Base-by-base conservation (phyloP, 441 rosid species). In the Populus trichocarpa region DNA sequence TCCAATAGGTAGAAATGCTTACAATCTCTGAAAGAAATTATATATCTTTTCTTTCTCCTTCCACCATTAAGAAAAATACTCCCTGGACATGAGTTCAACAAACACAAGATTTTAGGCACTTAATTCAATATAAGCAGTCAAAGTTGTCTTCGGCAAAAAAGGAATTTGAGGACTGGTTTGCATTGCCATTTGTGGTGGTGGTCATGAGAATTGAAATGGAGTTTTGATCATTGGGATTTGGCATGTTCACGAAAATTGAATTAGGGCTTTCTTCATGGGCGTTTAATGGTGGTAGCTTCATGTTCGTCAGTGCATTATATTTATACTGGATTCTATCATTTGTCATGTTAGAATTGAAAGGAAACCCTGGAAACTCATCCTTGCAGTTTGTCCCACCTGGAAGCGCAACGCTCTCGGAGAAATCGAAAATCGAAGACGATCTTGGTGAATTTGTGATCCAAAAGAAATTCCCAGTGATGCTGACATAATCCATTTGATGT, bases 401-500 rank as follows among this genome's bases (percentile, higher is more conserved):
- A 69, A 76, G 75, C 70, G 36, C 77, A 53, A 67, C 8, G 69
- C 63, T 76, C 36, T 40, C 77, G 16, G 86, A 75, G 73, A 81
- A 82, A 83, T 72, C 78, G 70, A 70, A 75, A 59, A 68, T 66
- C 30, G 84, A 84, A 70, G 80, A 76, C 0, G 84, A 78, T 66
- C 75, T 75, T 67, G 78, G 64, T 3, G 78, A 35, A 28, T 36
- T 46, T 18, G 77, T 18, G 22, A 82, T 35, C 73, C 91, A 88
- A 59, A 89, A 86, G 79, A 86, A 86, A 22, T 86, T 91, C 82
- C 86, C 92, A 71, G 86, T 78, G 72, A 84, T 83, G 83, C 85
- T 79, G 50, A 84, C 81, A 69, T 90, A 80, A 73, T 82, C 87
- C 82, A 82, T 89, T 83, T 83, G 72, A 78, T 80, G 69, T 71